A percentile compares a stretch with the other conserved stretches of the same genome.
These are phyloP conservation scores for Morella rubra DNA, from an alignment of 306 rosid species.

Conservation along the genomic window DNA sequence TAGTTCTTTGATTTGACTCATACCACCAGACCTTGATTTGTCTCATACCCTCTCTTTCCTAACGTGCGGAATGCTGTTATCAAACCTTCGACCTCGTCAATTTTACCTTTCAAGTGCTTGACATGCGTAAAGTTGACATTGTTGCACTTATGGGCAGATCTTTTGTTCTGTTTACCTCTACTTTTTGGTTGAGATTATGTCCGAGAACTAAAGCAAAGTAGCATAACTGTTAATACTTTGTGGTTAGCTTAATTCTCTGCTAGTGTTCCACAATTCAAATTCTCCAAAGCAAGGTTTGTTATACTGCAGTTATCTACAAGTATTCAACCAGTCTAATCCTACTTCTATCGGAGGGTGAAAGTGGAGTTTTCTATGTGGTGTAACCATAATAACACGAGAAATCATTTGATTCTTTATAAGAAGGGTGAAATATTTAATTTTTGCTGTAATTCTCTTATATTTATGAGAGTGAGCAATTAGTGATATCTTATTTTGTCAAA, in stretches of 20 bases:
- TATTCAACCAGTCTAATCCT: too few species aligned
- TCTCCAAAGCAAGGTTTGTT: too few species aligned
- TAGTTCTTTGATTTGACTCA: background rate
- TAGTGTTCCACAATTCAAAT: too few species aligned
- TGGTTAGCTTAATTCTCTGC: background rate
- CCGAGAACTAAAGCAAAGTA: background rate
- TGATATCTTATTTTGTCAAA: background rate
- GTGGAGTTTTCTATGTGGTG: background rate
- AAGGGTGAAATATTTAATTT: background rate
- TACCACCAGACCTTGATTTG: background rate
- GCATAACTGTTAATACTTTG: background rate
- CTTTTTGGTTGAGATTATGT: background rate
- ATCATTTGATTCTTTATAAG: background rate
- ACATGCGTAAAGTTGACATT: background rate
- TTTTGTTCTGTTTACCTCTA: background rate
- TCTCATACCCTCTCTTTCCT: background rate
- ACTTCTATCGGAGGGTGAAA: background rate
- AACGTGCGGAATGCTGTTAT: background rate
- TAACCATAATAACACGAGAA: background rate
- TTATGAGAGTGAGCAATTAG: background rate
- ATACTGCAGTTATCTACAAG: too few species aligned
- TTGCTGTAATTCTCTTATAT: background rate
- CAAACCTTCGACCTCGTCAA: slow-evolving; percentile 11
- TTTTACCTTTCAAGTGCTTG: background rate
- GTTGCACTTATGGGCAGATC: background rate